Evolutionary conservation across 73 alveolate genomes (phyloP).

Genomic region (Paraurostyla sp.): DNA sequence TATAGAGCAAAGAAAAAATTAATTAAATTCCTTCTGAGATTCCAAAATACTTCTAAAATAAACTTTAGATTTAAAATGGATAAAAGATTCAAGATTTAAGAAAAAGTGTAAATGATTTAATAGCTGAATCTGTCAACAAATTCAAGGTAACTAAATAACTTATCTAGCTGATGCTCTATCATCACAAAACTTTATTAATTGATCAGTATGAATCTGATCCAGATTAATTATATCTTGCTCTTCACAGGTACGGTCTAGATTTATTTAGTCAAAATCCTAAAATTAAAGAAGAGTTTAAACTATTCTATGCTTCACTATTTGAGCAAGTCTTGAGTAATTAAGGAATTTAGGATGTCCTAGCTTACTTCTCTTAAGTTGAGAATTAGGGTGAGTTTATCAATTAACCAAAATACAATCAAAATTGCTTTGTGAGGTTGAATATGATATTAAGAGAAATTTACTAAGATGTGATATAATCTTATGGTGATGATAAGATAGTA

Average conservation of each 20-base stretch:
- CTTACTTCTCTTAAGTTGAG: constrained; percentile 35
- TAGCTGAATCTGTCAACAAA: constrained; percentile 35
- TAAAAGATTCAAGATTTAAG: constrained; percentile 34
- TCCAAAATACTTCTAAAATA: constrained; percentile 10
- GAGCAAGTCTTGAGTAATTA: constrained; percentile 14
- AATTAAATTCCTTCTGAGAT: background rate
- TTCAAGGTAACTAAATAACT: background rate
- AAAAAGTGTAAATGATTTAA: constrained; percentile 23
- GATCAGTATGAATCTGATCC: constrained; percentile 26
- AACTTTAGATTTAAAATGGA: background rate
- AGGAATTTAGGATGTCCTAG: constrained; percentile 34
- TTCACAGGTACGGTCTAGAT: constrained; percentile 28
- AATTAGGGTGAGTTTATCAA: background rate
- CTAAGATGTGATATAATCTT: background rate
- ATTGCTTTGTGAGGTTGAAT: constrained; percentile 1
- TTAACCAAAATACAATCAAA: background rate
- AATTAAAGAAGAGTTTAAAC: background rate
- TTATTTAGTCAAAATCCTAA: background rate
- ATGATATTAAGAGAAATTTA: background rate
- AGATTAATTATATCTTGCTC: background rate
- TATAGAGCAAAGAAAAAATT: background rate
- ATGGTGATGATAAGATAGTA: constrained; percentile 14
- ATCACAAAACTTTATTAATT: background rate
- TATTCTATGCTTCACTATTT: background rate
- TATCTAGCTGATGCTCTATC: constrained; percentile 2